These are phyloP conservation scores for Setaria viridis DNA, from an alignment of 202 grass and related monocot species.

Conservation along the genomic window DNA sequence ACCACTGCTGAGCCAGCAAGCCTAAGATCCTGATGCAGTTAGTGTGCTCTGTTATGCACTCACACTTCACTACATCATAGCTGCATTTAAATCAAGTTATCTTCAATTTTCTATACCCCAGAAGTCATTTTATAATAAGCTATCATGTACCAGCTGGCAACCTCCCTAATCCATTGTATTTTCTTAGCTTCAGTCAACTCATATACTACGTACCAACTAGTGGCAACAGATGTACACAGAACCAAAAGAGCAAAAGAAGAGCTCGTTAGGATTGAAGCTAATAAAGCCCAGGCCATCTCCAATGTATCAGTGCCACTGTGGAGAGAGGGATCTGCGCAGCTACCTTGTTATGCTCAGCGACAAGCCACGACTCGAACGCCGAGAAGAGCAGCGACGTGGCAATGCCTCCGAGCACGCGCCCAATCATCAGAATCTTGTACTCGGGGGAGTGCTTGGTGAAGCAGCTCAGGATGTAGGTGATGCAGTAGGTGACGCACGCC, in stretches of 20 bases:
- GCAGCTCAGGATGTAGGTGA: slow-evolving; percentile 87
- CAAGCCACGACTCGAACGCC: slow-evolving; percentile 90
- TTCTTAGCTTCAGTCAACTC: slow-evolving; percentile 33
- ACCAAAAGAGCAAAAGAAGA: not conserved
- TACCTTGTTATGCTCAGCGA: slow-evolving; percentile 92
- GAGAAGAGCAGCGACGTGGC: slow-evolving; percentile 89
- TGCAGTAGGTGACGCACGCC: slow-evolving; percentile 86
- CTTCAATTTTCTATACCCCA: slow-evolving; percentile 27
- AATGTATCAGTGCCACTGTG: not conserved
- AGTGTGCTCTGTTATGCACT: not conserved
- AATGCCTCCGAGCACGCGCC: slow-evolving; percentile 79
- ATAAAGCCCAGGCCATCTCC: not conserved
- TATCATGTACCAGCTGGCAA: slow-evolving; percentile 24
- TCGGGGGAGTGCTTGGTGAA: slow-evolving; percentile 83
- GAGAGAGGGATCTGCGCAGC: slow-evolving; percentile 6
- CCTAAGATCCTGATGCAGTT: slow-evolving; percentile 1
- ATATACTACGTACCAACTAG: not conserved
- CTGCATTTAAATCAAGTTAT: not conserved
- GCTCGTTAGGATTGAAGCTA: not conserved
- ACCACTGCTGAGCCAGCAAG: slow-evolving; percentile 3
- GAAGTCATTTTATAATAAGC: slow-evolving; percentile 41
- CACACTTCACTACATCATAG: slow-evolving; percentile 12
- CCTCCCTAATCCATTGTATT: not conserved
- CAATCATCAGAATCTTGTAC: slow-evolving; percentile 86
- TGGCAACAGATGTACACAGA: not conserved